These are phyloP conservation scores for Yamadazyma ubonensis DNA, from an alignment of 805 yeast genomes.

Conservation along the genomic window DNA sequence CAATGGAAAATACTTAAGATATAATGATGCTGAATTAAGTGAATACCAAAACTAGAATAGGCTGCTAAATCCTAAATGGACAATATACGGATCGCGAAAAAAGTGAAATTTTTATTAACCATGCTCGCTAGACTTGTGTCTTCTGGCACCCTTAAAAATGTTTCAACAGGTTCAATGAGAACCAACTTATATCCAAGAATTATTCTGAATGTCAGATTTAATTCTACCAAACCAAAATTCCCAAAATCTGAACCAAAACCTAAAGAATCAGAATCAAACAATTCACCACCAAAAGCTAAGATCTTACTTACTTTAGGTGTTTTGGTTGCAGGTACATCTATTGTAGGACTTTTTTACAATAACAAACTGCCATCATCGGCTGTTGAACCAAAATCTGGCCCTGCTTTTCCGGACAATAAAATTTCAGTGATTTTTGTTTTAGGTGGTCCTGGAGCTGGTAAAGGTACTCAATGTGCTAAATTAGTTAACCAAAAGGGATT, in stretches of 20 bases:
- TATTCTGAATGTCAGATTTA: not conserved
- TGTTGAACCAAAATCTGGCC: constrained; percentile 35
- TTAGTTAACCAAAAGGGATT: constrained; percentile 78
- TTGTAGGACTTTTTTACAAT: constrained; percentile 41
- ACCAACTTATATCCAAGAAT: not conserved
- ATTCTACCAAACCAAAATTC: constrained; percentile 7
- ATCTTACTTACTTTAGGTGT: constrained; percentile 34
- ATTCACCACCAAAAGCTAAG: constrained; percentile 21
- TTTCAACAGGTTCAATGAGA: not conserved
- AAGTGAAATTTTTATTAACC: not conserved
- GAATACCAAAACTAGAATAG: not conserved
- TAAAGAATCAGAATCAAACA: not conserved
- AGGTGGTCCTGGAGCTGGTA: constrained; percentile 98
- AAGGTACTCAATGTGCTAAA: constrained; percentile 93
- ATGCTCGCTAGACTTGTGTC: constrained; percentile 2
- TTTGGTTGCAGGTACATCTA: constrained; percentile 53
- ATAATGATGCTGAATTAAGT: constrained; percentile 40
- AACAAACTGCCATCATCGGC: constrained; percentile 45
- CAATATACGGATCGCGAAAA: not conserved
- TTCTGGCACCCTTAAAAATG: not conserved
- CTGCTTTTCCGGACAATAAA: constrained; percentile 61
- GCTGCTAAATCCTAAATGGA: not conserved
- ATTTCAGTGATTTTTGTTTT: constrained; percentile 84
- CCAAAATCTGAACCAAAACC: constrained; percentile 2
- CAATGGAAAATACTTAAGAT: constrained; percentile 70